Base-by-base conservation (phyloP, 805 yeast genomes). In the Phaffomyces opuntiae region DNA sequence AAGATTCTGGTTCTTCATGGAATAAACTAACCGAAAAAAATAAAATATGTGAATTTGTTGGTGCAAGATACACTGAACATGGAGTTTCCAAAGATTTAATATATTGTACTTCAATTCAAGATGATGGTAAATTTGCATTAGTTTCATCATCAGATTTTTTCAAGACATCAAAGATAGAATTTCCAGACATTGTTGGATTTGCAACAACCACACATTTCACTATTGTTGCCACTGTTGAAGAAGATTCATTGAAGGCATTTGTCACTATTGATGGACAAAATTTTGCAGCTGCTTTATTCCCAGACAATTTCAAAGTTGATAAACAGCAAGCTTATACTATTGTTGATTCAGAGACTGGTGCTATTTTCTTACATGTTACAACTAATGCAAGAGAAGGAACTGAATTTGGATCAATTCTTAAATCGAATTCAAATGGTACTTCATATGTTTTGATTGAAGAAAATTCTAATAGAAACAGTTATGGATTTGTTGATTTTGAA, bases 401-500 rank as follows among this genome's bases (percentile, higher is more conserved):
- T 7, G 93, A 87, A 56, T 81, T 61, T 62, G 99, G 99, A 9
- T 72, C 87, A 0, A 68, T 93, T 19, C 70, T 93, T 57, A 91
- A 91, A 59, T 87, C 96, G 1, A 90, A 91, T 62, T 85, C 85
- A 16, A 87, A 89, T 56, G 99, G 99, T 50, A 88, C 97, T 0
- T 78, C 86, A 4, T 90, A 86, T 62, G 88, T 84, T 2, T 65
- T 80, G 26, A 69, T 89, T 4, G 72, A 85, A 53, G 74, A 73
- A 11, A 65, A 77, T 45, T 96, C 88, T n/a, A 93, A 91, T 63
- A 72, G 98, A 55, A 78, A 89, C 51, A 49, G 51, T 4, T 53
- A 48, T 3, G 98, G 97, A 0, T 89, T 63, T 66, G 96, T 87
- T 44, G 99, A 91, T 64, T 90, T 81, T 63, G 98, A 93, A 59